Evolutionary conservation across 1,284 basidiomycete genomes (phyloP).

Genomic region (Cryptococcus maquisensis): DNA sequence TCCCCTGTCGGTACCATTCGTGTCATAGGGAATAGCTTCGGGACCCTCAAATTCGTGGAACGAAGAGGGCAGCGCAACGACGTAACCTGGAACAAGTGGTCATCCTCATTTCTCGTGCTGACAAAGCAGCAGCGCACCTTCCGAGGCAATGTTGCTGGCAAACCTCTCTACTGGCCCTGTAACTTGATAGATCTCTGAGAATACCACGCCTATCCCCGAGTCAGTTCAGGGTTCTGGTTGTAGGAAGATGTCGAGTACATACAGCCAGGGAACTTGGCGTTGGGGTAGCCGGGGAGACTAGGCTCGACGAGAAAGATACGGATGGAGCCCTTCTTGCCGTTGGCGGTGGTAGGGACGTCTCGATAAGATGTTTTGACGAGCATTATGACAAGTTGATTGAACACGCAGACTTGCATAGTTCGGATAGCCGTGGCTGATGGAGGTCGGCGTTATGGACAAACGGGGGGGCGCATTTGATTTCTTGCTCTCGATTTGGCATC

Average conservation of each 20-base stretch:
- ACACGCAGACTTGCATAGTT: too few relatives aligned
- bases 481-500: too few relatives aligned
- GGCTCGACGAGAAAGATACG: slow-evolving; percentile 56
- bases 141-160: neutral
- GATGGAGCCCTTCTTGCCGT: slow-evolving; percentile 61
- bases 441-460: neutral
- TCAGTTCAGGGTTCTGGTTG: neutral
- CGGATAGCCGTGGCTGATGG: neutral
- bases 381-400: slow-evolving; percentile 53
- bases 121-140: neutral
- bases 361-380: slow-evolving; percentile 72
- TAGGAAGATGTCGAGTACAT: slow-evolving; percentile 4
- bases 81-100: too few relatives aligned
- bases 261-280: slow-evolving; percentile 50
- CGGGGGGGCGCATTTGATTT: too few relatives aligned
- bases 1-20: slow-evolving; percentile 81
- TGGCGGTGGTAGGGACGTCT: slow-evolving; percentile 66
- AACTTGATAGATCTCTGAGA: slow-evolving; percentile 52
- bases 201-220: slow-evolving; percentile 34
- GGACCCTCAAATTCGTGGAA: slow-evolving; percentile 90
- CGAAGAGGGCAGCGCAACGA: slow-evolving; percentile 42
- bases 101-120: neutral
- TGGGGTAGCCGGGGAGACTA: slow-evolving; percentile 45
- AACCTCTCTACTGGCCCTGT: slow-evolving; percentile 43
- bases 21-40: slow-evolving; percentile 78